Percentiles rank a stretch among this genome's conserved stretches.
phyloP scores from a whole-genome alignment of 2,329 filamentous ascomycete genomes.

The Remersonia thermophila region DNA sequence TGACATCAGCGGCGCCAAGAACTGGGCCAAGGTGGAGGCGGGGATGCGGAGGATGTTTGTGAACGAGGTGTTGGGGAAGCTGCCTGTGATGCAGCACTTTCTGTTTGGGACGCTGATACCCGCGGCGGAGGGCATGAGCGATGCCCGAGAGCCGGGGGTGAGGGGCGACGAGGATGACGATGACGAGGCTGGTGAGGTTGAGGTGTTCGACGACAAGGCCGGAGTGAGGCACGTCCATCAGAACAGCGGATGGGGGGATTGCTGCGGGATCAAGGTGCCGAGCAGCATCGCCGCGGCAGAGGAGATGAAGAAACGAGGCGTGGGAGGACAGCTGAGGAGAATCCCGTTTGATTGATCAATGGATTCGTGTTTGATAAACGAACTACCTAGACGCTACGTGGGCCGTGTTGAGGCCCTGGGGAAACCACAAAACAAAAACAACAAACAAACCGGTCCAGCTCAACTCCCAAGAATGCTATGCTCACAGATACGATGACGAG shows the following conservation, averaged over 20 bases:
- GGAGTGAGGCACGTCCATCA: constrained; percentile 54
- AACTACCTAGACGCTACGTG: too few relatives aligned
- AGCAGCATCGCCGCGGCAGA: constrained; percentile 84
- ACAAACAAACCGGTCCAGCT: too few relatives aligned
- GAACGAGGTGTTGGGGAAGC: constrained; percentile 79
- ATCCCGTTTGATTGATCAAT: constrained; percentile 63
- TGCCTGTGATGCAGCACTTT: constrained; percentile 98
- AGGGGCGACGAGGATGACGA: constrained; percentile 31
- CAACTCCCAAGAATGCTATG: too few relatives aligned
- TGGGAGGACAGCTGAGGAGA: constrained; percentile 48
- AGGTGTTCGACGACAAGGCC: constrained; percentile 45
- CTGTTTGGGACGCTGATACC: constrained; percentile 79
- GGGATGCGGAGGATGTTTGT: constrained; percentile 98
- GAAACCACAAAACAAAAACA: too few relatives aligned
- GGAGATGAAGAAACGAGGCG: constrained; percentile 69
- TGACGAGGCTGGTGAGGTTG: constrained; percentile 43
- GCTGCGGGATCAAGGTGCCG: constrained; percentile 94
- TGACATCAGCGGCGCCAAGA: constrained; percentile 83
- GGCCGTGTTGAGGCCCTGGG: too few relatives aligned
- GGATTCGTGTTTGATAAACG: too few relatives aligned
- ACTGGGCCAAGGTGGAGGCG: constrained; percentile 82
- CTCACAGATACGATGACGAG: too few relatives aligned
- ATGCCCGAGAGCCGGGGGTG: constrained; percentile 28
- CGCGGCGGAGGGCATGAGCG: constrained; percentile 68
- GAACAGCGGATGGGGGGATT: constrained; percentile 76